Base-by-base conservation (phyloP, 352 stramenopile genomes). In the Aphanomyces astaci region DNA sequence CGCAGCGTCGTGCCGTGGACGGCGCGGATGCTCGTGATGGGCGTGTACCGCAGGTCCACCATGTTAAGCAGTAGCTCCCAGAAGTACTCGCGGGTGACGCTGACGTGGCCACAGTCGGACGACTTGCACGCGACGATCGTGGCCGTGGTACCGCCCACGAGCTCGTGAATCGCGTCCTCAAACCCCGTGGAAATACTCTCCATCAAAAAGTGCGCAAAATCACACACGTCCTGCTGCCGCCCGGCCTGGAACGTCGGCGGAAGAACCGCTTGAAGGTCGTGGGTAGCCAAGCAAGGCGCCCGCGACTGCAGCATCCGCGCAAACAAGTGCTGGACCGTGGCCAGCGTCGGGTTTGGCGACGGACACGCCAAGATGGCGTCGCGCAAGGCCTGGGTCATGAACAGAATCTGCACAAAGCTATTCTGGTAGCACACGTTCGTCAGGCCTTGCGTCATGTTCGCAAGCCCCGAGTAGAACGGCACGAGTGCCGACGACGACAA, bases 361-460 rank as follows among this genome's bases (percentile, higher is more conserved):
- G n/a, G 24, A 1, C 71, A 80, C 7, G 81, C 84, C 27, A 96
- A 66, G 27, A 96, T 81, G 30, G 89, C 73, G 2, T 78, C 78
- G 3, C 88, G 87, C 63, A 95, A 94, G 17, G 76, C 84, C 74
- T 91, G 77, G 1, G 88, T 94, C 78, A 93, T 87, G 72, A 94
- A 95, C 24, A 96, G 71, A 17, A 86, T 86, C 72, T 96, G 88
- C 17, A 96, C 55, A 46, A 95, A 94, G 55, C 84, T 94, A 78
- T 96, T 96, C 72, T 96, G 88, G 72, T 95, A 96, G 73, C 88
- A 96, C 0, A 96, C 86, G 46, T 96, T 96, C 4, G 86, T 94
- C 51, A 96, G 72, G 64, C 90, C 91, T 59, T 93, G 80, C 74
- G 93, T 88, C 87, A 94, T 95, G 72, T 96, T 96, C 48, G 95